Percentiles rank a stretch among this genome's conserved stretches.
These are phyloP conservation scores for Pezicula neosporulosa DNA, from an alignment of 2,329 filamentous ascomycete species.

Conservation along the genomic window DNA sequence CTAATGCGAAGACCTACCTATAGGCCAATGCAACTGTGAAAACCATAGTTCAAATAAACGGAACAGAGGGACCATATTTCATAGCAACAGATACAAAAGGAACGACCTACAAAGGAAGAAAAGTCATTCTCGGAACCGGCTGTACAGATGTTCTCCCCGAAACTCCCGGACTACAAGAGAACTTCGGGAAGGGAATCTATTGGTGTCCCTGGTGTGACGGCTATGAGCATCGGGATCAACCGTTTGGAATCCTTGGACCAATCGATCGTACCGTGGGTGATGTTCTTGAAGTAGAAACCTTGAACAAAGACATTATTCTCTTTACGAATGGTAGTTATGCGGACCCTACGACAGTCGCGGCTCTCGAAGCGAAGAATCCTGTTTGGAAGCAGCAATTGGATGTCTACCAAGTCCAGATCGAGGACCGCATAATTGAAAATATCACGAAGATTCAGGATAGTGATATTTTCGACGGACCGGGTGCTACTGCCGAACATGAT, in stretches of 20 bases:
- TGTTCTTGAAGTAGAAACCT: constrained; percentile 48
- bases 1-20: too few relatives aligned
- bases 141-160: constrained; percentile 46
- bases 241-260: constrained; percentile 48
- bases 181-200: constrained; percentile 57
- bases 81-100: constrained; percentile 33
- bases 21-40: constrained; percentile 47
- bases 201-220: constrained; percentile 67
- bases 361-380: constrained; percentile 34
- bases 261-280: constrained; percentile 40
- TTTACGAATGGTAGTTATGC: constrained; percentile 56
- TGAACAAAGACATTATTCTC: constrained; percentile 42
- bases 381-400: constrained; percentile 46
- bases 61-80: constrained; percentile 36
- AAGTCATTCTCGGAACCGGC: constrained; percentile 52
- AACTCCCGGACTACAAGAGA: constrained; percentile 49
- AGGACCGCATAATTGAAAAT: constrained; percentile 50
- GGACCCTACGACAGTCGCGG: constrained; percentile 32
- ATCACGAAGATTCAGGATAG: constrained; percentile 43
- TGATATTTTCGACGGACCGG: constrained; percentile 2
- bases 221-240: constrained; percentile 56
- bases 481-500: constrained; percentile 40
- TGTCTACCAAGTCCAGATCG: constrained; percentile 47
- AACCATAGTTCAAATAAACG: constrained; percentile 31
- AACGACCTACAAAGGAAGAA: constrained; percentile 40